Base-by-base conservation (phyloP, 768 basidiomycete species). In the Cytidiella melzeri region DNA sequence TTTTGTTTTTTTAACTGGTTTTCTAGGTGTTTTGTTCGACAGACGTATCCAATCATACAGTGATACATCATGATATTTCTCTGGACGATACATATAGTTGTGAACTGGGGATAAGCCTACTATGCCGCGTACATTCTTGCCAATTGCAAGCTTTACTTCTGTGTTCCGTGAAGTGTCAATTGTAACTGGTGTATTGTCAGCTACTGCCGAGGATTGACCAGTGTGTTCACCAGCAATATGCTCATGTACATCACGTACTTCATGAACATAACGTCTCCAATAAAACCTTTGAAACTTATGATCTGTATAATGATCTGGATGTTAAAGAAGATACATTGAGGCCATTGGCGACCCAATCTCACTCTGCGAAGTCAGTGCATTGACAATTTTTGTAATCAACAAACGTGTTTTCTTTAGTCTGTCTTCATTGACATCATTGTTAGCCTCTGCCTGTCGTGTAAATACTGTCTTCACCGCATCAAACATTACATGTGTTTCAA, bases 401-500 rank as follows among this genome's bases (percentile, higher is more conserved):
- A 15, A 34, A 15, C 30, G 30, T 7, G 30, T 34, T 7, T 34
- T 7, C 15, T 34, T 34, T 15, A 34, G 7, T 15, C 30, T 34
- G 15, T 40, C 7, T 3, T 18, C 37, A 34, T 26, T 27, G 0
- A 1, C 12, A 23, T 43, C 39, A 11, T 62, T 24, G 30, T n/a
- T n/a, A n/a, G 65, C 48, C 12, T 67, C 59, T 23, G 43, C 7
- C 43, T 61, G 57, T 41, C 47, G 60, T 2, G 51, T 19, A 53
- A 67, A 63, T n/a, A 67, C 53, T 10, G 25, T 46, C 4, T 45
- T 40, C 0, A 68, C 53, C 5, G 64, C 49, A 0, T 70, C 58
- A 59, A 74, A 72, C 25, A 71, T 61, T 12, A 58, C 57, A 53
- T 70, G 62, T 0, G 68, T 70, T 43, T 74, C 12, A 75, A 52